These are phyloP conservation scores for Hyphopichia fennica DNA, from an alignment of 1,139 yeast species.

Conservation along the genomic window DNA sequence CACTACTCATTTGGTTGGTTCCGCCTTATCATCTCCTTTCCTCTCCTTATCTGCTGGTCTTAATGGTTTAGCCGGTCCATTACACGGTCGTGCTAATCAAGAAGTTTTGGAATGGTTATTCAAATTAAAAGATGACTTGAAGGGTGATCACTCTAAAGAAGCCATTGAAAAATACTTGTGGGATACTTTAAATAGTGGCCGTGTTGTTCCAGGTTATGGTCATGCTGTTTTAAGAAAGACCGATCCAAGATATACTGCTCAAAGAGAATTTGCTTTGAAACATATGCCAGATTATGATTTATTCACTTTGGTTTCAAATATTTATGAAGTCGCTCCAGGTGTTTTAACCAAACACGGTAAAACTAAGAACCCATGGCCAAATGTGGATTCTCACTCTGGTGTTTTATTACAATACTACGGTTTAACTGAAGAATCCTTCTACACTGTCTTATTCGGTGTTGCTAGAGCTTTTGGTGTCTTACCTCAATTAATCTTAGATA, in stretches of 20 bases:
- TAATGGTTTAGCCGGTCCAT: conserved; percentile 97
- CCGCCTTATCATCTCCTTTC: conserved; percentile 92
- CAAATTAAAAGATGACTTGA: conserved; percentile 73
- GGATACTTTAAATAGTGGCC: conserved; percentile 87
- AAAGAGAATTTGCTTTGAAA: conserved; percentile 93
- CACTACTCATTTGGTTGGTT: conserved; percentile 95
- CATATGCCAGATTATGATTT: conserved; percentile 96
- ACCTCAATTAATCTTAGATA: conserved; percentile 94
- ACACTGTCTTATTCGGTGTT: conserved; percentile 97
- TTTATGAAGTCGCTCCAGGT: conserved; percentile 93
- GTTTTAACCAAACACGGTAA: conserved; percentile 96
- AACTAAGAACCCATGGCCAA: conserved; percentile 99
- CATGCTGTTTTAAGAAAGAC: conserved; percentile 96
- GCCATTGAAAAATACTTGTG: conserved; percentile 86
- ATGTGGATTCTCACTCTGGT: conserved; percentile 97
- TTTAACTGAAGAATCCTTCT: conserved; percentile 90
- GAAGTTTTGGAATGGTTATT: conserved; percentile 94
- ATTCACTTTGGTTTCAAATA: conserved; percentile 86
- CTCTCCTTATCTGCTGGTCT: conserved; percentile 92
- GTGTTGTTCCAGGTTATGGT: conserved; percentile 98
- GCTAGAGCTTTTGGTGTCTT: conserved; percentile 97
- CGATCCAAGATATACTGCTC: conserved; percentile 97
- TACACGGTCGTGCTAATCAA: conserved; percentile 98
- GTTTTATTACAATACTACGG: conserved; percentile 97
- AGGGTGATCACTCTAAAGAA: conserved; percentile 70